These are phyloP conservation scores for Rhododendron ovatum DNA, from an alignment of 148 eudicot species.

Conservation along the genomic window DNA sequence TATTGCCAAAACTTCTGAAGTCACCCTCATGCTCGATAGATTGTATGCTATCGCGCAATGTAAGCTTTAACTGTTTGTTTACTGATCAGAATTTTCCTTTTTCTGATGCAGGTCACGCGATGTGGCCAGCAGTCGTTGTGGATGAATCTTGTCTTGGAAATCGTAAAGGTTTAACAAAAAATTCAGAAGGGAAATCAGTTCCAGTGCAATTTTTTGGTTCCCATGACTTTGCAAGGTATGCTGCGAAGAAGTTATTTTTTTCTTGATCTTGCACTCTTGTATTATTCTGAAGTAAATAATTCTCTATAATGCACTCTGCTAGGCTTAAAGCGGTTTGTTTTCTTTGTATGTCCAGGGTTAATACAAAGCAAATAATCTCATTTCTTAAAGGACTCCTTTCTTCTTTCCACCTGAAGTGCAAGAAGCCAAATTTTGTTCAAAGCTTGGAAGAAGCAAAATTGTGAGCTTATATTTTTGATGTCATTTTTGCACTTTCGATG, in stretches of 20 bases:
- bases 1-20: neutral
- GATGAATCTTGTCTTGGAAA: slow-evolving; percentile 62
- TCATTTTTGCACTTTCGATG: neutral
- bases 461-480: slow-evolving; percentile 32
- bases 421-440: slow-evolving; percentile 58
- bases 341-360: slow-evolving; percentile 53
- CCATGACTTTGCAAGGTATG: slow-evolving; percentile 95
- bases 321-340: slow-evolving; percentile 10
- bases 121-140: slow-evolving; percentile 92
- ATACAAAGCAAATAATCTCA: slow-evolving; percentile 62
- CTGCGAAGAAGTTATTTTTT: neutral
- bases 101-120: slow-evolving; percentile 65
- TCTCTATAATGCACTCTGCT: neutral
- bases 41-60: neutral
- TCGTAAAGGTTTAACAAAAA: slow-evolving; percentile 60
- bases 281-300: neutral
- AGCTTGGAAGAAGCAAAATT: slow-evolving; percentile 89
- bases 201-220: slow-evolving; percentile 96
- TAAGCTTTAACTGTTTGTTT: neutral
- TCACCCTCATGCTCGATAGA: neutral
- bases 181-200: slow-evolving; percentile 65
- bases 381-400: slow-evolving; percentile 87
- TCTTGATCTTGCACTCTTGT: neutral
- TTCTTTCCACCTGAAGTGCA: slow-evolving; percentile 81
- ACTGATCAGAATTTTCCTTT: neutral